phyloP scores from a whole-genome alignment of 441 rosid genomes.

The Arabidopsis lyrata region DNA sequence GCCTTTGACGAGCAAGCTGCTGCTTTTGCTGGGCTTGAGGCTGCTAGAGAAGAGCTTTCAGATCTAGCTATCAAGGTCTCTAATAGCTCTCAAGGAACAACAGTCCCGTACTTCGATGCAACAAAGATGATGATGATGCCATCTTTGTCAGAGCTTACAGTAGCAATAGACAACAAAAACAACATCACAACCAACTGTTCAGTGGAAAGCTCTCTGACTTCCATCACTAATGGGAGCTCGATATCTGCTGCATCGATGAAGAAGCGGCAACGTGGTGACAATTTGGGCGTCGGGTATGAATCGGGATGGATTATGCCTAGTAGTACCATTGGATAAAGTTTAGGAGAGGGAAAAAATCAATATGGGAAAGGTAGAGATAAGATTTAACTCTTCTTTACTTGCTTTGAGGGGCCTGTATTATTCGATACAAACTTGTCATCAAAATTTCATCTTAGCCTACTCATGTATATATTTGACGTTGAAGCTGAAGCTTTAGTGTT shows the following conservation, averaged over 20 bases:
- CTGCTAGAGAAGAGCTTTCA: conserved; percentile 88
- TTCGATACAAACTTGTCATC: conserved; percentile 42
- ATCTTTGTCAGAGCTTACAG: conserved; percentile 71
- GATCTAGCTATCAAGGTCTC: conserved; percentile 83
- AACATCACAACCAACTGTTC: conserved; percentile 67
- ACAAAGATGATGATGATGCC: conserved; percentile 59
- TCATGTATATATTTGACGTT: conserved; percentile 39
- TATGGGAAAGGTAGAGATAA: conserved; percentile 46
- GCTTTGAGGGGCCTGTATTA: conserved; percentile 37
- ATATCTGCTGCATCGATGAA: conserved; percentile 60
- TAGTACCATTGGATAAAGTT: conserved; percentile 44
- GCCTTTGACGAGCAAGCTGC: conserved; percentile 78
- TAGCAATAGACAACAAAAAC: conserved; percentile 61
- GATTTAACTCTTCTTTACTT: conserved; percentile 41
- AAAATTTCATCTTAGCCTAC: conserved; percentile 30
- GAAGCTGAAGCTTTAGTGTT: conserved; percentile 27
- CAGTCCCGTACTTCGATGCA: conserved; percentile 52
- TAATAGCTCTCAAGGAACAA: conserved; percentile 60
- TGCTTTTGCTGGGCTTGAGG: conserved; percentile 76
- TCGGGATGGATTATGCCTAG: conserved; percentile 77
- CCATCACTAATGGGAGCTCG: conserved; percentile 59
- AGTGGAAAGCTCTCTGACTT: conserved; percentile 81
- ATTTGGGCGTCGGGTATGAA: conserved; percentile 59
- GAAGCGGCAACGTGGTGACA: conserved; percentile 75
- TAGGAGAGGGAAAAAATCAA: conserved; percentile 12